phyloP scores from a whole-genome alignment of 768 basidiomycete genomes.

The Rhizopogon rudus region DNA sequence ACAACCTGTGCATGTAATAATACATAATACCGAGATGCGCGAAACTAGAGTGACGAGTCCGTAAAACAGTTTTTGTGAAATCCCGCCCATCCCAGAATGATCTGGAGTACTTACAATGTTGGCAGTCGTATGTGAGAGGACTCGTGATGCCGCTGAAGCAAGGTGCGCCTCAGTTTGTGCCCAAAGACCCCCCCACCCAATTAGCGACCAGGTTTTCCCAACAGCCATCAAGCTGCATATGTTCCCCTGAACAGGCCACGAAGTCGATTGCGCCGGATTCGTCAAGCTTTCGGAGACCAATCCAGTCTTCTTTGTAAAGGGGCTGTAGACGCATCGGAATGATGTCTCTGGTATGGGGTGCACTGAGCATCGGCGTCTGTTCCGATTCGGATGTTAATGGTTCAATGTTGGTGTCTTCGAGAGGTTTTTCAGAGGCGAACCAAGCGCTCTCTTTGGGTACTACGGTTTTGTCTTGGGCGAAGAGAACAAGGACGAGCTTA shows the following conservation, averaged over 20 bases:
- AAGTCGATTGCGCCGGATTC: slow-evolving; percentile 56
- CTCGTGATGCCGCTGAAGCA: too few species aligned
- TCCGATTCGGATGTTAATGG: neutral
- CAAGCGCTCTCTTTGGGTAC: slow-evolving; percentile 82
- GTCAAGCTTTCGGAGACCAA: slow-evolving; percentile 70
- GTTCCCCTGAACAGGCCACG: slow-evolving; percentile 62
- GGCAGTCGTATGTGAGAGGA: too few species aligned
- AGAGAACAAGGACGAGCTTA: slow-evolving; percentile 69
- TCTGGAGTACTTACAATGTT: too few species aligned
- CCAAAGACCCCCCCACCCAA: slow-evolving; percentile 31
- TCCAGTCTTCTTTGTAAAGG: slow-evolving; percentile 76
- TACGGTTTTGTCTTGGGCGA: slow-evolving; percentile 69
- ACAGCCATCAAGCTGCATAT: slow-evolving; percentile 68
- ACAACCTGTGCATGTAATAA: too few species aligned
- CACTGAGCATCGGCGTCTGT: slow-evolving; percentile 10
- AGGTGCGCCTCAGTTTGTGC: neutral
- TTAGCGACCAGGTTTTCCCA: slow-evolving; percentile 50
- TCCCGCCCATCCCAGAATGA: too few species aligned
- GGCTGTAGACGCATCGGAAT: slow-evolving; percentile 71
- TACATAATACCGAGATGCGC: too few species aligned
- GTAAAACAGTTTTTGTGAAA: too few species aligned
- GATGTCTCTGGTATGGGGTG: slow-evolving; percentile 27
- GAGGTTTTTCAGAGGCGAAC: slow-evolving; percentile 69
- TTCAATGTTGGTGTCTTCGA: slow-evolving; percentile 11
- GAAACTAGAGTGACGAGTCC: too few species aligned